Base-by-base conservation (phyloP, 306 rosid species). In the Canavalia ensiformis region DNA sequence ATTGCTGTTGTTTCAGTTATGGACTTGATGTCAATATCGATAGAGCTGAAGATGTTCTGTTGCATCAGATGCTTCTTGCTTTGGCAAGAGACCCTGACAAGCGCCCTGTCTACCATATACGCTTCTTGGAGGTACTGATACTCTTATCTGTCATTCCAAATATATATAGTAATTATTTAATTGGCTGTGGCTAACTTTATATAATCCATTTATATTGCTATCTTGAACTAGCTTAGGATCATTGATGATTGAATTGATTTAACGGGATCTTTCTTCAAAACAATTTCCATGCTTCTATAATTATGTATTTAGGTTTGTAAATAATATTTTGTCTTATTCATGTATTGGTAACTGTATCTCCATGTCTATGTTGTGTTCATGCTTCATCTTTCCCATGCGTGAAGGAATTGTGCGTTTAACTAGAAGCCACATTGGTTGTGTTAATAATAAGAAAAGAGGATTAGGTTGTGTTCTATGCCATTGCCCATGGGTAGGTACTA, bases 21-120 rank as follows among this genome's bases (percentile, higher is more conserved):
- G 97, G 93, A 77, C 92, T 96, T 72, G 99, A 96, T 82, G 94
- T 96, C 45, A 96, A 96, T 90, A 82, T 93, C 74, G 99, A 96
- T 45, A 89, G 90, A 90, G 99, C 92, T 73, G 98, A 96, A 87
- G 99, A 96, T 79, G 95, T 96, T 87, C 71, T 93, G 81, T 68
- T 96, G 77, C 99, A 96, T 84, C 96, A 86, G 82, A 90, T 44
- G 69, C 96, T 96, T 86, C 98, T 96, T 84, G 87, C 84, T 76
- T 75, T 88, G 82, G 99, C 99, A 12, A 96, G 78, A 88, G 97
- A 92, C 41, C 99, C 99, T 6, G 90, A 87, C 79, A 96, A 93
- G 88, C 94, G 98, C 57, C 99, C 99, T 11, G 97, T 90, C 52
- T 93, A 84, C 82, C 91, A 89, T 75, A 89, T 92, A 51, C 99